Conservation (phyloP, 495 filamentous ascomycete genomes). For the Lepidopterella palustris region DNA sequence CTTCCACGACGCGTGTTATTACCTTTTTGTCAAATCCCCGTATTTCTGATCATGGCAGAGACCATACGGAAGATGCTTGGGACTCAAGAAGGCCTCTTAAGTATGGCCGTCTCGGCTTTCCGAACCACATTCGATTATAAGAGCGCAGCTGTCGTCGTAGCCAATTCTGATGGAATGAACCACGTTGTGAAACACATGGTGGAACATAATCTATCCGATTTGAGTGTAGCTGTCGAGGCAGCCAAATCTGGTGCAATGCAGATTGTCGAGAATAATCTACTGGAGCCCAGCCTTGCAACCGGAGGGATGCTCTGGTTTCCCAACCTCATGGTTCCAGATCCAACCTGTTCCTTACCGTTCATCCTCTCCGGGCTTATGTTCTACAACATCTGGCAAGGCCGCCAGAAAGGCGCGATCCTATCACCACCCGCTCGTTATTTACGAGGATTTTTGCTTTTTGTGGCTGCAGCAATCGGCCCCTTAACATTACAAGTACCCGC, state of each 20-base stretch:
- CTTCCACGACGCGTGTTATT: neutral
- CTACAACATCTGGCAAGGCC: constrained; percentile 8
- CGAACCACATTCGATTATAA: neutral
- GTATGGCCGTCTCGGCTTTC: constrained; percentile 30
- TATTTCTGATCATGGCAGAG: constrained; percentile 65
- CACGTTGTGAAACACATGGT: constrained; percentile 23
- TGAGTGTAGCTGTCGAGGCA: too few relatives aligned
- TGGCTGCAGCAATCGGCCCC: neutral
- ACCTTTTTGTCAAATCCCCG: constrained; percentile 46
- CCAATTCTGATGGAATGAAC: neutral
- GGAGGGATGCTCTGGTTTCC: constrained; percentile 81
- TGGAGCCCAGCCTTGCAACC: constrained; percentile 52
- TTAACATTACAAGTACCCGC: neutral
- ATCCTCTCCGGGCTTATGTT: constrained; percentile 21
- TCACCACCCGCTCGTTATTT: too few relatives aligned
- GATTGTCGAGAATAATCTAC: constrained; percentile 11
- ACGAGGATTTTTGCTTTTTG: neutral
- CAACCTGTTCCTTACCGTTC: constrained; percentile 50
- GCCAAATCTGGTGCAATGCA: neutral
- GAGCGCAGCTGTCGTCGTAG: neutral
- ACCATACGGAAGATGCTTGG: constrained; percentile 59
- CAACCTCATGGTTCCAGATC: constrained; percentile 65
- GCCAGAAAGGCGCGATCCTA: neutral
- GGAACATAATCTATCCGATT: constrained; percentile 56
- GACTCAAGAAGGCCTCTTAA: constrained; percentile 47